phyloP scores from a whole-genome alignment of 2,329 filamentous ascomycete genomes.

The Chaetothyriales sp. region DNA sequence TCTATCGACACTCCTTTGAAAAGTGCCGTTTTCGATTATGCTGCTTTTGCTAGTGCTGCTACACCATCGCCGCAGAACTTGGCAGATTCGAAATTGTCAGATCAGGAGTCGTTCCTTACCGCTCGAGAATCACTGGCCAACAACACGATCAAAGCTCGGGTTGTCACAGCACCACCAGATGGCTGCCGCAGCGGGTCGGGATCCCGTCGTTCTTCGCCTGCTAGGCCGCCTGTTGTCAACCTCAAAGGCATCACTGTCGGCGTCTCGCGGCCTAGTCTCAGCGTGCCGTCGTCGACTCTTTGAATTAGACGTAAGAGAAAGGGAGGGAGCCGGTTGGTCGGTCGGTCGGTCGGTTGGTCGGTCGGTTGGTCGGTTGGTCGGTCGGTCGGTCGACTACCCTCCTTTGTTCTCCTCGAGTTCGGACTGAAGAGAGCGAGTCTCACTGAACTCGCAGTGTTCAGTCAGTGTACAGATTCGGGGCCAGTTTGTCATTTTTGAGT shows the following conservation, averaged over 20 bases:
- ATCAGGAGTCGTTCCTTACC: neutral
- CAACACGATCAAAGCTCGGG: neutral
- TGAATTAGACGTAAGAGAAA: neutral
- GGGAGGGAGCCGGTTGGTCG: neutral
- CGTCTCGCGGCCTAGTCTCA: constrained; percentile 13
- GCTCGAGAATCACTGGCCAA: neutral
- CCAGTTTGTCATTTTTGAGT: too few relatives aligned
- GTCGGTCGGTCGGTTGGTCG: too few relatives aligned
- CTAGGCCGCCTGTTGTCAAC: constrained; percentile 8
- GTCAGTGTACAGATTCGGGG: too few relatives aligned
- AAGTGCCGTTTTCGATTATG: neutral
- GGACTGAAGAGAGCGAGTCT: too few relatives aligned
- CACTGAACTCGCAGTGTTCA: too few relatives aligned
- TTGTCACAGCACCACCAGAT: constrained; percentile 1
- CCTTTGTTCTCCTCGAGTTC: too few relatives aligned
- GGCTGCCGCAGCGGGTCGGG: neutral
- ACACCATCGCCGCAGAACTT: neutral
- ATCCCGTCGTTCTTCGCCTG: constrained; percentile 1
- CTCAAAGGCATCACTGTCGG: constrained; percentile 14
- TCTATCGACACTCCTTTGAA: neutral
- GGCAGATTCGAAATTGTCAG: neutral
- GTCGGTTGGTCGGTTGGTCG: too few relatives aligned
- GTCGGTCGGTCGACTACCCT: too few relatives aligned
- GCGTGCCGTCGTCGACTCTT: neutral
- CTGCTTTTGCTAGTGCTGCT: neutral